A percentile compares a stretch with the other conserved stretches of the same genome.
Conservation (phyloP, 306 rosid species). For the Quillaja saponaria region DNA sequence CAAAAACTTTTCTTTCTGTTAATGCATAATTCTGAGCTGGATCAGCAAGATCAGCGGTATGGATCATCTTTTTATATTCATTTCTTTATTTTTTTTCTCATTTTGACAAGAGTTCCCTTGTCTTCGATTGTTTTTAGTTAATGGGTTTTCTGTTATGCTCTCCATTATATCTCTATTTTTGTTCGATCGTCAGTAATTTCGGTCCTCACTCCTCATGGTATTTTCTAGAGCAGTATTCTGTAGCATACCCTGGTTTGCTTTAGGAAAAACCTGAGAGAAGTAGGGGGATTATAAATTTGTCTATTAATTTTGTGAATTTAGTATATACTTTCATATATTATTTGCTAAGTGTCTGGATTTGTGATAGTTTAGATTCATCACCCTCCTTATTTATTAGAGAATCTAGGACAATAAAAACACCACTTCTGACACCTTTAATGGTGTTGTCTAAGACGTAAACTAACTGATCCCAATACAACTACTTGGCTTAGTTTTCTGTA, state of each 20-base stretch:
- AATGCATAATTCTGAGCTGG: slow-evolving; percentile 56
- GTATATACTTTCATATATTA: slow-evolving; percentile 12
- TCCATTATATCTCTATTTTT: too few species aligned
- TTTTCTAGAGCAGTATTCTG: slow-evolving; percentile 12
- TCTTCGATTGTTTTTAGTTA: not conserved
- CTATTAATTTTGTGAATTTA: slow-evolving; percentile 1
- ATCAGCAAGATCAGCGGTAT: slow-evolving; percentile 69
- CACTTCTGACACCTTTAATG: not conserved
- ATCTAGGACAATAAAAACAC: not conserved
- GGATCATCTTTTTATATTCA: not conserved
- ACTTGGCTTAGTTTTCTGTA: slow-evolving; percentile 17
- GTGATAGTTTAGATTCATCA: slow-evolving; percentile 7
- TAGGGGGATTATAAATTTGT: not conserved
- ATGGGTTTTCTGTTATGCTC: not conserved
- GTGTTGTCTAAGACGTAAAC: slow-evolving; percentile 7
- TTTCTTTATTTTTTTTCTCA: slow-evolving; percentile 13
- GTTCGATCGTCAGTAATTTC: not conserved
- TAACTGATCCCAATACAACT: slow-evolving; percentile 10
- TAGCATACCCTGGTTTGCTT: slow-evolving; percentile 15
- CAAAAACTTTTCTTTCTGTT: slow-evolving; percentile 21
- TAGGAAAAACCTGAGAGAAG: too few species aligned
- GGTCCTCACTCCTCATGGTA: not conserved
- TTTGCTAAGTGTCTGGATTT: slow-evolving; percentile 20
- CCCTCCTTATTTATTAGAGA: not conserved
- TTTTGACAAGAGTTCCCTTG: slow-evolving; percentile 1